Evolutionary conservation across 768 basidiomycete genomes (phyloP).

Genomic region (Tremella yokohamensis): DNA sequence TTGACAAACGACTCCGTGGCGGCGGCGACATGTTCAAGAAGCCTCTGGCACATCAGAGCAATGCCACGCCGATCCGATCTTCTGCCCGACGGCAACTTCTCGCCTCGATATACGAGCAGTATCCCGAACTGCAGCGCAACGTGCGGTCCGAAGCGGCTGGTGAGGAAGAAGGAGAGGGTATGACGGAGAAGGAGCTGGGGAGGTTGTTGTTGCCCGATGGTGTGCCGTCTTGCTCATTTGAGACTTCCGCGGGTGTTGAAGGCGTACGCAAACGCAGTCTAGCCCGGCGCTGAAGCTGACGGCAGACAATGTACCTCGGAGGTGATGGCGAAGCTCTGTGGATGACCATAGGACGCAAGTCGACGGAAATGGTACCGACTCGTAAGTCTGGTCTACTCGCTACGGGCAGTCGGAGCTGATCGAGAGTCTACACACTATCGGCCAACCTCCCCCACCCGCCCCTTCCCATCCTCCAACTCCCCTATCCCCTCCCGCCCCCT

Average conservation of each 20-base stretch:
- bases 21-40: constrained; percentile 45
- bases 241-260: constrained; percentile 39
- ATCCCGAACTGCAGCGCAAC: constrained; percentile 20
- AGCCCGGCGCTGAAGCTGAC: not conserved
- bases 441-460: constrained; percentile 19
- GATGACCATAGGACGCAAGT: constrained; percentile 45
- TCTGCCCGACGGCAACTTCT: constrained; percentile 42
- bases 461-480: constrained; percentile 42
- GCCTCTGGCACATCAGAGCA: constrained; percentile 39
- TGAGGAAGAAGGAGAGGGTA: constrained; percentile 13
- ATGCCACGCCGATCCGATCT: constrained; percentile 45
- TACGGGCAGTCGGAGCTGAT: constrained; percentile 5
- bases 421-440: constrained; percentile 28
- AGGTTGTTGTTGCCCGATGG: constrained; percentile 43
- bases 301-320: constrained; percentile 31
- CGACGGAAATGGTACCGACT: constrained; percentile 45
- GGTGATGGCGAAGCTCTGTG: constrained; percentile 43
- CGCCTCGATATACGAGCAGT: constrained; percentile 34
- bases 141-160: not conserved
- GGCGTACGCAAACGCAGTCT: constrained; percentile 25
- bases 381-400: constrained; percentile 18
- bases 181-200: constrained; percentile 31
- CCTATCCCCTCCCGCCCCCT: constrained; percentile 44
- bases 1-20: too few relatives aligned
- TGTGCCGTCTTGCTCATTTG: constrained; percentile 27